These are phyloP conservation scores for Cordyceps pruinosa DNA, from an alignment of 2,329 filamentous ascomycete species.

Conservation along the genomic window DNA sequence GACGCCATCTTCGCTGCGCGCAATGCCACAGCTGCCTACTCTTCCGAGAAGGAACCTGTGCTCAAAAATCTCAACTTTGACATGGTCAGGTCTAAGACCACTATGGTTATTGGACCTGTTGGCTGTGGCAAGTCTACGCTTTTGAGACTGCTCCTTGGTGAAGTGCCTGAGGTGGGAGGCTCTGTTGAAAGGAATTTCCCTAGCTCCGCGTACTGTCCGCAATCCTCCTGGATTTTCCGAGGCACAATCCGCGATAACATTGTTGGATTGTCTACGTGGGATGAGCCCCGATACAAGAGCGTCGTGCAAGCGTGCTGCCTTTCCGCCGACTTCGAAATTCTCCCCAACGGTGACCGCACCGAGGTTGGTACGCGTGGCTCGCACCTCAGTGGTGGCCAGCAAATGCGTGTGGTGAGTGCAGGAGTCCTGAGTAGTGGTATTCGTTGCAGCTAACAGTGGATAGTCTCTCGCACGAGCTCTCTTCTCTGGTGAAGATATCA, in stretches of 20 bases:
- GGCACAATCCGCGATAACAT: conserved; percentile 22
- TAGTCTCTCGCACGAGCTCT: conserved; percentile 20
- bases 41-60: conserved; percentile 1
- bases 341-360: conserved; percentile 20
- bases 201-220: conserved; percentile 19
- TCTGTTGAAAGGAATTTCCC: conserved; percentile 9
- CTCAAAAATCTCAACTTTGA: conserved; percentile 13
- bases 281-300: conserved; percentile 18
- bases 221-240: conserved; percentile 21
- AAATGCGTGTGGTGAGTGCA: conserved; percentile 20
- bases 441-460: conserved; percentile 1
- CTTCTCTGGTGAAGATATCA: conserved; percentile 18
- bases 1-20: background rate
- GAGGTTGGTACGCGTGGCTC: conserved; percentile 19
- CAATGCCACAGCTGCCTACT: conserved; percentile 13
- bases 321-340: conserved; percentile 15
- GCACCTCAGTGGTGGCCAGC: conserved; percentile 22
- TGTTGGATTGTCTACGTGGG: conserved; percentile 15
- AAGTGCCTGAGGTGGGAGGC: conserved; percentile 16
- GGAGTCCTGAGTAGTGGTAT: too few species aligned
- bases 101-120: conserved; percentile 20
- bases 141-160: conserved; percentile 18
- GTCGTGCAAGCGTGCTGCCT: conserved; percentile 18
- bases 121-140: conserved; percentile 21
- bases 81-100: conserved; percentile 14